Base-by-base conservation (phyloP, 2,329 filamentous ascomycete genomes). In the Hypoxylon sp. region DNA sequence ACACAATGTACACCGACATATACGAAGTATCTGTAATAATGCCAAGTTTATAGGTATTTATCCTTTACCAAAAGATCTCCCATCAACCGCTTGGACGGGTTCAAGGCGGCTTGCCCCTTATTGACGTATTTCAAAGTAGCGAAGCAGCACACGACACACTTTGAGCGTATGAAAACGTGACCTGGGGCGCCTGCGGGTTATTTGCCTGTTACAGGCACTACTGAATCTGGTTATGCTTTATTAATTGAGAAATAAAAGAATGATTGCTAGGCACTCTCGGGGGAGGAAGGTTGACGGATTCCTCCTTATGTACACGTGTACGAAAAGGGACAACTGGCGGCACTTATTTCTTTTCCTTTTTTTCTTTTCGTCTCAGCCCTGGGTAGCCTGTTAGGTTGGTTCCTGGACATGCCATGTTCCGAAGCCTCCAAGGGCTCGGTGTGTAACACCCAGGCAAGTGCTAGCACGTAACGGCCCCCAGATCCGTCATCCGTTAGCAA, bases 391-490 rank as follows among this genome's bases (percentile, higher is more conserved):
- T 63, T 48, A 64, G 49, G 48, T 61, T 60, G 61, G 57, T 42
- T 50, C 62, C 49, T 66, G 54, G 44, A 30, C 49, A 55, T 68
- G 55, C 50, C 65, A 65, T 68, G 65, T 68, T 63, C 65, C 68
- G 66, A 66, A 66, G 69, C 40, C 53, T 48, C 40, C 55, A 58
- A 59, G 31, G 44, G 56, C 56, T 70, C 58, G 64, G 64, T 66
- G 64, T 66, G 63, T 61, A 56, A 55, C 31, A 61, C 44, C 56
- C 66, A 67, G 65, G 49, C 57, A 53, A 50, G 54, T 69, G 44
- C 56, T 59, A 68, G 64, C 66, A 69, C 64, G 66, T 66, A 70
- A 71, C 61, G 66, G 63, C 63, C 69, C 66, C 64, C 66, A 69
- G 40, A 63, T 64, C 59, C 58, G 58, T 42, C 33, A 54, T 58